Evolutionary conservation across 768 basidiomycete species (phyloP), one percentile per base, ranked within the genome.

Genomic region (Arthromyces matolae): DNA sequence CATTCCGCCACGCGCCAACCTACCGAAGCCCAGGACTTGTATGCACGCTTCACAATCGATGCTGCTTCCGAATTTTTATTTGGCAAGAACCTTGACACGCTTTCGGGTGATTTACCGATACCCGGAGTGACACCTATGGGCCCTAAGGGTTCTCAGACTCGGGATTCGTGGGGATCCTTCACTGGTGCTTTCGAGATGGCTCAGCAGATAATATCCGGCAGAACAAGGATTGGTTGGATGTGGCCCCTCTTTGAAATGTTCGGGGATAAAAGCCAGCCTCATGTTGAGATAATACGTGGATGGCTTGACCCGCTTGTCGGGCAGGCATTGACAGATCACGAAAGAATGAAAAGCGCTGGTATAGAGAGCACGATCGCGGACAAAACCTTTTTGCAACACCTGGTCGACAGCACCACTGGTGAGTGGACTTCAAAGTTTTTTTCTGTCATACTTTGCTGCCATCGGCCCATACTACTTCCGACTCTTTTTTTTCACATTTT

Each of bases 61-160:
- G 72, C 84, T 0, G 82, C 85, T 1, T 84, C 84, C 5, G 84
- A 86, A 49, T 87, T 86, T 58, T 69, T 89, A 29, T 86, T 89
- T 49, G 86, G 84, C 7, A 69, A 72, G 45, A 83, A 80, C 57
- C 56, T 86, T 47, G 70, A 83, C 48, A 84, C 84, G 0, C 66
- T 87, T 14, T 78, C 77, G 8, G 72, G 69, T 2, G 60, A 72
- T 8, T 71, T 85, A 3, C 83, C 83, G 1, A 58, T 69, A 5
- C 69, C 83, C 5, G 75, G 73, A 0, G 59, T 68, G 25, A 70
- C 75, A 0, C 42, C 48, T 1, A 69, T 77, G 63, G 76, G 80
- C 0, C 75, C 76, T 3, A 82, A 84, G 58, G 84, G 83, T 16
- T 79, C 81, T 8, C 74, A 75, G 1, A 80, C 80, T 4, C 67